Evolutionary conservation across 1,284 basidiomycete species (phyloP).

Genomic region (Filobasidium uniguttulatum): DNA sequence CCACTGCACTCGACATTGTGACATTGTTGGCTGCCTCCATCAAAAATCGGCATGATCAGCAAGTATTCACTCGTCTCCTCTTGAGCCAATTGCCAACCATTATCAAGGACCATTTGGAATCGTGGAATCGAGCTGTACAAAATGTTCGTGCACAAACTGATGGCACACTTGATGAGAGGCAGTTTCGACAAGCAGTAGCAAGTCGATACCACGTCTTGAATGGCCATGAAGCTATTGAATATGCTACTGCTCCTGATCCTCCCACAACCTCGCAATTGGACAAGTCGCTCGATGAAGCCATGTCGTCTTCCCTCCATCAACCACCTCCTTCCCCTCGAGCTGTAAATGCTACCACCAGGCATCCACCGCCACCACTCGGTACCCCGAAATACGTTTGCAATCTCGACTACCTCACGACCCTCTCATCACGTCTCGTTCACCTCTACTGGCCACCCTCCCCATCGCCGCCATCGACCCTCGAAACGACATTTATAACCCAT

Average conservation of each 20-base stretch:
- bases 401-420: constrained; percentile 31
- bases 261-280: background rate
- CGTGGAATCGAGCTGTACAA: background rate
- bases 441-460: constrained; percentile 26
- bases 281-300: background rate
- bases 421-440: constrained; percentile 33
- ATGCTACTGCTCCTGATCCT: background rate
- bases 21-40: background rate
- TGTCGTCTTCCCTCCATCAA: background rate
- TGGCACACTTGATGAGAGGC: background rate
- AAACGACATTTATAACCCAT: constrained; percentile 35
- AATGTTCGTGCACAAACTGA: too few relatives aligned
- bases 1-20: background rate
- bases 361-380: background rate
- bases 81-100: background rate
- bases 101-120: background rate
- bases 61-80: background rate
- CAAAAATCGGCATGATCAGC: background rate
- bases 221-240: background rate
- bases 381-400: background rate
- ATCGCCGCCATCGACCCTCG: too few relatives aligned
- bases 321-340: background rate
- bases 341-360: background rate
- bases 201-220: background rate
- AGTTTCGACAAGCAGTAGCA: background rate